Evolutionary conservation across 768 basidiomycete species (phyloP).

Genomic region (Tylopilus intermedius): DNA sequence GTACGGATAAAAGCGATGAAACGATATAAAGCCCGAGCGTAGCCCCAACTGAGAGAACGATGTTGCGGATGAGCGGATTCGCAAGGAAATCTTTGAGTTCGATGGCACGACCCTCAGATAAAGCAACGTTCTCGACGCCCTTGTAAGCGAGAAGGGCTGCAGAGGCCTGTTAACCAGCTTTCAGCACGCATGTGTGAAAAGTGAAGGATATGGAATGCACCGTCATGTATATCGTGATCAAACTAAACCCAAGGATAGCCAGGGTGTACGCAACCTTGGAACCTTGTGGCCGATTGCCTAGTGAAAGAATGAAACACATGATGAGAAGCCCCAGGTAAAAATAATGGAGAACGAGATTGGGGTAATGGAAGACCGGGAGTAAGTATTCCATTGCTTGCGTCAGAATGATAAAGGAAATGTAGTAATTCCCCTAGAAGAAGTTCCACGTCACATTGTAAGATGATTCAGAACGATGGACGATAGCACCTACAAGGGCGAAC

Average conservation of each 20-base stretch:
- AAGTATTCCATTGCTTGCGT: conserved; percentile 63
- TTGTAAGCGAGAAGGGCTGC: conserved; percentile 74
- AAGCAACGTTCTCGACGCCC: conserved; percentile 41
- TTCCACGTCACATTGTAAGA: neutral
- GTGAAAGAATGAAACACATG: conserved; percentile 78
- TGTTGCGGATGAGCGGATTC: conserved; percentile 77
- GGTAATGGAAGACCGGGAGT: conserved; percentile 54
- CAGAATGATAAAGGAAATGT: conserved; percentile 81
- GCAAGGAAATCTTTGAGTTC: conserved; percentile 55
- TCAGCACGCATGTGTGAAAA: no score
- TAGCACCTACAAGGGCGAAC: conserved; percentile 65
- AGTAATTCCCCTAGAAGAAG: conserved; percentile 74
- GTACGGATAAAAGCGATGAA: conserved; percentile 76
- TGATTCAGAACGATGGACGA: neutral
- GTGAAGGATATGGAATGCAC: conserved; percentile 34
- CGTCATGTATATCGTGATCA: conserved; percentile 95
- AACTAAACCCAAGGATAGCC: conserved; percentile 79
- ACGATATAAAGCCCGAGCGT: conserved; percentile 87
- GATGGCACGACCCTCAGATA: conserved; percentile 42
- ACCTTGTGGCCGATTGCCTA: conserved; percentile 91
- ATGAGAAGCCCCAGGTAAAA: conserved; percentile 83
- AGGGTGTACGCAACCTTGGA: conserved; percentile 81
- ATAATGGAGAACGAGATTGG: conserved; percentile 79
- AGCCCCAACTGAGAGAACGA: conserved; percentile 81
- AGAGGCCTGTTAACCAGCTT: conserved; percentile 43